phyloP scores from a whole-genome alignment of 768 basidiomycete species.

The Glaciozyma antarctica region DNA sequence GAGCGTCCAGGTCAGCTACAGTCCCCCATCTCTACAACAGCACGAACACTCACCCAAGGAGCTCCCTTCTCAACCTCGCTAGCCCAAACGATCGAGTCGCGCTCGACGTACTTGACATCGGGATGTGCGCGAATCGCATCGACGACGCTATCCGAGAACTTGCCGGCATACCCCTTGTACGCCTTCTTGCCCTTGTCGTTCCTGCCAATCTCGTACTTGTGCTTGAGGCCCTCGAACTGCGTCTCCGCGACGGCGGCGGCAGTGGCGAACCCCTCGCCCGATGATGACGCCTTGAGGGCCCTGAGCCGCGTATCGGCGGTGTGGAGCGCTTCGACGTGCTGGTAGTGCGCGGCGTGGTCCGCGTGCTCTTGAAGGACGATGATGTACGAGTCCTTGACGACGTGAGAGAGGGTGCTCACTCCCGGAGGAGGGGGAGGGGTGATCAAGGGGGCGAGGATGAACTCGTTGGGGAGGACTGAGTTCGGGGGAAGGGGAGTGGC shows the following conservation, averaged over 20 bases:
- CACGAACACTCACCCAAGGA: conserved; percentile 62
- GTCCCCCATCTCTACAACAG: neutral
- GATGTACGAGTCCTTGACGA: conserved; percentile 85
- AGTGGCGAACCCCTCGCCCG: too few species aligned
- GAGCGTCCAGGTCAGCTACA: conserved; percentile 19
- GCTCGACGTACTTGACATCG: conserved; percentile 86
- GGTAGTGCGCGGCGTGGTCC: conserved; percentile 51
- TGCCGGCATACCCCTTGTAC: conserved; percentile 34
- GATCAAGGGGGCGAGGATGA: conserved; percentile 35
- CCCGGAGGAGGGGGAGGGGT: conserved; percentile 22
- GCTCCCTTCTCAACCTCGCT: conserved; percentile 53
- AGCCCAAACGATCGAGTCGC: conserved; percentile 82
- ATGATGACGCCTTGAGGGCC: neutral
- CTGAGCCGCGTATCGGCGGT: conserved; percentile 47
- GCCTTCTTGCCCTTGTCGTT: conserved; percentile 6
- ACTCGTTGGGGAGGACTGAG: conserved; percentile 2
- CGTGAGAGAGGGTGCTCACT: conserved; percentile 18
- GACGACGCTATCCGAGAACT: conserved; percentile 47
- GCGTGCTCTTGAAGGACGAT: conserved; percentile 72
- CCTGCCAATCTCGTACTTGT: conserved; percentile 32
- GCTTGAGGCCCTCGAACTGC: conserved; percentile 42
- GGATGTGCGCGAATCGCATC: conserved; percentile 69
- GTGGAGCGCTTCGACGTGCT: conserved; percentile 67
- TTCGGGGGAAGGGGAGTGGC: conserved; percentile 33
- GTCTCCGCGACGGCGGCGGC: conserved; percentile 42